Evolutionary conservation across 257 asterid species (phyloP).

Genomic region (Solanum appendiculatum): DNA sequence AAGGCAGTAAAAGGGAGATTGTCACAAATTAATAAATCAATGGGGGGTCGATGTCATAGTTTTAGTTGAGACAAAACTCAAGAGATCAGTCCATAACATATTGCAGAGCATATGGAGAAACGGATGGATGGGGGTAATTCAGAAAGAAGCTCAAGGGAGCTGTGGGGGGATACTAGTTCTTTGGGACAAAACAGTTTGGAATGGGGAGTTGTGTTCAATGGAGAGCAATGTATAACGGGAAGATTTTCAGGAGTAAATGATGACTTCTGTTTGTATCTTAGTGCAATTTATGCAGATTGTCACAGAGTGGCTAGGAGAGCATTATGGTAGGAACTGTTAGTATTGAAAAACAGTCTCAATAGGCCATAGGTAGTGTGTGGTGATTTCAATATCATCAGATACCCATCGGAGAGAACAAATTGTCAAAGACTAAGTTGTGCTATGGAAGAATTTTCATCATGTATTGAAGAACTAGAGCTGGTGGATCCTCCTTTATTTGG

Average conservation of each 20-base stretch:
- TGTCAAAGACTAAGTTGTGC: background rate
- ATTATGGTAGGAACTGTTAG: background rate
- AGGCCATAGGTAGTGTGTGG: background rate
- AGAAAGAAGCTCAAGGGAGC: too few relatives aligned
- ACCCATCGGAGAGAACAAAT: background rate
- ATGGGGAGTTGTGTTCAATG: too few relatives aligned
- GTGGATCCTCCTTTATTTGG: too few relatives aligned
- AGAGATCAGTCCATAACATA: background rate
- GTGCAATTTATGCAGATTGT: background rate
- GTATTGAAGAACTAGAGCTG: too few relatives aligned
- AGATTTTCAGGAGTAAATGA: background rate
- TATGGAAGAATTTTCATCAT: background rate
- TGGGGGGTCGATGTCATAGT: background rate
- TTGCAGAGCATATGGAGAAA: too few relatives aligned
- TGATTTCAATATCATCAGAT: background rate
- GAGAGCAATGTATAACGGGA: too few relatives aligned
- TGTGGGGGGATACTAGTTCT: too few relatives aligned
- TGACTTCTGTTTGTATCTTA: background rate
- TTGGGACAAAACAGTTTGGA: too few relatives aligned
- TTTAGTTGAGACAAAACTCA: background rate
- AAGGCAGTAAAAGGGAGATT: too few relatives aligned
- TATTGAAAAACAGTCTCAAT: background rate
- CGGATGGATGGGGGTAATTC: too few relatives aligned
- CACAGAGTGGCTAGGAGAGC: background rate
- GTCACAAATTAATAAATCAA: too few relatives aligned